phyloP scores from a whole-genome alignment of 495 filamentous ascomycete species.

The Tricharina praecox region DNA sequence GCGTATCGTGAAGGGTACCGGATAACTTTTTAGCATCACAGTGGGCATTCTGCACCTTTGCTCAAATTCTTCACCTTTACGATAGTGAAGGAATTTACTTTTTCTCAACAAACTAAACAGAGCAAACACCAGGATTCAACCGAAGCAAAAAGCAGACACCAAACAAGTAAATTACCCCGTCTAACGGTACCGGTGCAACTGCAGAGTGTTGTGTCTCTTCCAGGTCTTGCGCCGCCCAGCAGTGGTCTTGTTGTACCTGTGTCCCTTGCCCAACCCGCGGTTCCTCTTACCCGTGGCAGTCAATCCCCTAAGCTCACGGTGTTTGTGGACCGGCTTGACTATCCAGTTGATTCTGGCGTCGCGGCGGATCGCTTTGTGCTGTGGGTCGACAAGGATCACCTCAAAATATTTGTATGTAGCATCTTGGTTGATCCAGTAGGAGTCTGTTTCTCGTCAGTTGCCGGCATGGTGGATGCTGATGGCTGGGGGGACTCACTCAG shows the following conservation, averaged over 20 bases:
- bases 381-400: constrained; percentile 97
- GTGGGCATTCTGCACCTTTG: too few species aligned
- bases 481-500: constrained; percentile 41
- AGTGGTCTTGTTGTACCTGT: constrained; percentile 93
- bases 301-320: constrained; percentile 91
- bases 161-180: background rate
- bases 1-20: too few species aligned
- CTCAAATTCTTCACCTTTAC: too few species aligned
- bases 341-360: constrained; percentile 99
- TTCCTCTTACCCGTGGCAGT: constrained; percentile 98
- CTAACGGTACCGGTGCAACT: constrained; percentile 28
- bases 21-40: too few species aligned
- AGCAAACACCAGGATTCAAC: too few species aligned
- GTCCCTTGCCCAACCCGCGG: constrained; percentile 95
- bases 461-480: too few species aligned
- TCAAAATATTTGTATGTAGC: constrained; percentile 99
- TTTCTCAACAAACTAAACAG: too few species aligned
- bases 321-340: constrained; percentile 98
- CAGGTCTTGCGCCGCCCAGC: constrained; percentile 95
- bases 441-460: constrained; percentile 38
- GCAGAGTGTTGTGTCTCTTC: constrained; percentile 97
- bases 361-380: constrained; percentile 99
- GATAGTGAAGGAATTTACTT: too few species aligned
- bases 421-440: constrained; percentile 99
- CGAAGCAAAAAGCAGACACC: too few species aligned